phyloP scores from a whole-genome alignment of 208 protist genomes.

The Angomonas deanei region DNA sequence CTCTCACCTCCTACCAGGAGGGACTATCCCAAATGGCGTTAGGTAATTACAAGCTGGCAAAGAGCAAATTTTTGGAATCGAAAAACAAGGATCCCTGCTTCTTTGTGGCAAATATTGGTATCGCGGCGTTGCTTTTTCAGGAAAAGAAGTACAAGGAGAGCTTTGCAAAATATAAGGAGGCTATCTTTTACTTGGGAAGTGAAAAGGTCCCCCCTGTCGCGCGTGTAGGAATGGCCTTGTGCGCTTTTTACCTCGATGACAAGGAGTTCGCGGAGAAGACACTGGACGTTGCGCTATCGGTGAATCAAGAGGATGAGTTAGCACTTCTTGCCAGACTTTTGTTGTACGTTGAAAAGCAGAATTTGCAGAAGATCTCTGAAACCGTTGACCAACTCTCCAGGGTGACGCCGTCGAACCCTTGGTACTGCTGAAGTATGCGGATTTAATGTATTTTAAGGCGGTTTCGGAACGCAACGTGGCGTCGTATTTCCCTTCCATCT shows the following conservation, averaged over 20 bases:
- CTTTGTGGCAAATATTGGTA: conserved; percentile 55
- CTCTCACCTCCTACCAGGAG: conserved; percentile 60
- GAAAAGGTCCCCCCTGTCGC: conserved; percentile 52
- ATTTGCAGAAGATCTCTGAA: conserved; percentile 46
- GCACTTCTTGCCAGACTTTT: conserved; percentile 68
- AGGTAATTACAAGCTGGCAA: conserved; percentile 43
- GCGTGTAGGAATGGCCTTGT: conserved; percentile 80
- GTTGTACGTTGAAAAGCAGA: conserved; percentile 62
- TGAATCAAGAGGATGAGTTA: conserved; percentile 68
- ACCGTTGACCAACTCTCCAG: conserved; percentile 43
- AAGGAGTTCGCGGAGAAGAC: conserved; percentile 46
- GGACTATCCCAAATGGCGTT: conserved; percentile 66
- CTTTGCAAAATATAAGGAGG: conserved; percentile 67
- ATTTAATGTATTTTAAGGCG: conserved; percentile 80
- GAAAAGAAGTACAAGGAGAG: conserved; percentile 58
- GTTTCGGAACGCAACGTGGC: conserved; percentile 32
- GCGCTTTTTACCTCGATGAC: conserved; percentile 54
- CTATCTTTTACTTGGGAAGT: conserved; percentile 58
- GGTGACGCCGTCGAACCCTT: conserved; percentile 64
- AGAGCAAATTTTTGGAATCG: conserved; percentile 59
- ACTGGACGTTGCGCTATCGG: conserved; percentile 54
- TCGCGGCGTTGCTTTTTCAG: conserved; percentile 65
- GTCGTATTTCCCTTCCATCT: conserved; percentile 25
- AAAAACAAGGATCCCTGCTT: conserved; percentile 42
- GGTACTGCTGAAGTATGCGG: conserved; percentile 66